A percentile compares a stretch with the other conserved stretches of the same genome.
These are phyloP conservation scores for Trichoderma aggressivum DNA, from an alignment of 2,329 filamentous ascomycete genomes.

Conservation along the genomic window DNA sequence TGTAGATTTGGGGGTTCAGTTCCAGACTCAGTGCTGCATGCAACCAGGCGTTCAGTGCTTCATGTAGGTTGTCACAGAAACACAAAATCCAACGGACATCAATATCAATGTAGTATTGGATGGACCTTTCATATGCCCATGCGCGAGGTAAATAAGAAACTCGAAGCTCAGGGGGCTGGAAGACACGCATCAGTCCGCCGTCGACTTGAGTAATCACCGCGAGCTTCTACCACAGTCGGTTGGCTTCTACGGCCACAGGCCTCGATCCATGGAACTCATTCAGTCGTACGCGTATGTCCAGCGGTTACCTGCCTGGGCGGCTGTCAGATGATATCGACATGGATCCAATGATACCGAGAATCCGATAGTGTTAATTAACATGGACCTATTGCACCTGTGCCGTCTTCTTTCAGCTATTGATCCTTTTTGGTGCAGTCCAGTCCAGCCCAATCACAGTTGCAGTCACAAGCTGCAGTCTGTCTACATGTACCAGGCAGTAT, in stretches of 20 bases:
- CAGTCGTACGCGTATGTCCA: neutral
- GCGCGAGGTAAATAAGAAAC: neutral
- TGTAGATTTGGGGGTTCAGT: neutral
- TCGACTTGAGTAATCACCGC: neutral
- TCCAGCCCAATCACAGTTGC: neutral
- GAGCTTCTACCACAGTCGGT: conserved; percentile 8
- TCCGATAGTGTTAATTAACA: neutral
- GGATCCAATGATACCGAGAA: neutral
- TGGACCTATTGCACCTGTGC: neutral
- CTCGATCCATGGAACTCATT: neutral
- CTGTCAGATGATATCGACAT: neutral
- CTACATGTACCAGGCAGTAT: too few species aligned
- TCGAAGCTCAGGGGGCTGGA: neutral
- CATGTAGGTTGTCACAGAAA: neutral
- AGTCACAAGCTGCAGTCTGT: too few species aligned
- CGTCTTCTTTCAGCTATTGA: neutral
- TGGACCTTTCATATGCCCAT: neutral
- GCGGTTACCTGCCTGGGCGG: neutral
- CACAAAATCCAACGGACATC: neutral
- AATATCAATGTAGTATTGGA: neutral
- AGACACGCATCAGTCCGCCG: neutral
- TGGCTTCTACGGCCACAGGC: conserved; percentile 16
- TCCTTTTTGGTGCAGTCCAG: neutral
- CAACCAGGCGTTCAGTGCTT: neutral
- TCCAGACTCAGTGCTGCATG: neutral